phyloP scores from a whole-genome alignment of 2,329 filamentous ascomycete genomes.

The Calonectria ilicicola region DNA sequence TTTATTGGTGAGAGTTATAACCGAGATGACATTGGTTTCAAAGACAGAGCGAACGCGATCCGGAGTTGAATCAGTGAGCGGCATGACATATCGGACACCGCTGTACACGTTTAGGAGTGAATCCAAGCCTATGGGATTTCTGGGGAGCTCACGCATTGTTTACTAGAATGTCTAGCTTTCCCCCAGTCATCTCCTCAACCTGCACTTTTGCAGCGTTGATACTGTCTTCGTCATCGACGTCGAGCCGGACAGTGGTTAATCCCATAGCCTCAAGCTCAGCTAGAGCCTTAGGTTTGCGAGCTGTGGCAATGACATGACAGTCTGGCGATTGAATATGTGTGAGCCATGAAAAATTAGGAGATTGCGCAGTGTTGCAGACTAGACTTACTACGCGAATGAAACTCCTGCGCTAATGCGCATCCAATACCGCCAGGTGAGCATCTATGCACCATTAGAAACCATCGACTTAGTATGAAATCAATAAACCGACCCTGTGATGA shows the following conservation, averaged over 20 bases:
- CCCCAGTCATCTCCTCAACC: slow-evolving; percentile 50
- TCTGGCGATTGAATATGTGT: slow-evolving; percentile 8
- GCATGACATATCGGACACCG: slow-evolving; percentile 25
- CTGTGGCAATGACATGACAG: slow-evolving; percentile 35
- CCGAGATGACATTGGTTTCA: slow-evolving; percentile 52
- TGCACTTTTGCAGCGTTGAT: slow-evolving; percentile 46
- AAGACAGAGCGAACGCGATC: slow-evolving; percentile 38
- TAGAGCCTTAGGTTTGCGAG: slow-evolving; percentile 28
- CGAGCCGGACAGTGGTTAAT: slow-evolving; percentile 47
- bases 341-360: background rate
- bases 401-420: slow-evolving; percentile 59
- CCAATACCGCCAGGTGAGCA: slow-evolving; percentile 65
- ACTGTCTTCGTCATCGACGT: slow-evolving; percentile 52
- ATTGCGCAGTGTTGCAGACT: background rate
- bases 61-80: slow-evolving; percentile 17
- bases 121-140: too few species aligned
- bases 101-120: background rate
- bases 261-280: slow-evolving; percentile 27
- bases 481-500: slow-evolving; percentile 21
- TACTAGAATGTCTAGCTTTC: slow-evolving; percentile 56
- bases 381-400: slow-evolving; percentile 53
- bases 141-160: slow-evolving; percentile 50
- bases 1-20: slow-evolving; percentile 51
- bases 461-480: background rate
- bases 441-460: slow-evolving; percentile 42